Percentiles rank a stretch among this genome's conserved stretches.
Conservation (phyloP, 345 rosid species). For the Carallia pectinifolia region DNA sequence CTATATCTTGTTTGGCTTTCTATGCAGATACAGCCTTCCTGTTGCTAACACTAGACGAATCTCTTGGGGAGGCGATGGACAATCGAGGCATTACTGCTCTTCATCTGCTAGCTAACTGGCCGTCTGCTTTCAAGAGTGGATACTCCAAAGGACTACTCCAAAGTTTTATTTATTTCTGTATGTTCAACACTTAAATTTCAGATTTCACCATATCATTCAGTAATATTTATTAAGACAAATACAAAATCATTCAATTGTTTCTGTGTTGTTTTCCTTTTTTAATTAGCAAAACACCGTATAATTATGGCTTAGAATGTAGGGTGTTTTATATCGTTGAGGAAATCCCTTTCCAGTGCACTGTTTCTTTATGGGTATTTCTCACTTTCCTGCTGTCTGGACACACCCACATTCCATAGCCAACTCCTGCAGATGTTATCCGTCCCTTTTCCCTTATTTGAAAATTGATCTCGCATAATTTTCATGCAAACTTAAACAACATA, state of each 20-base stretch:
- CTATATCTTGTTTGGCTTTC: neutral
- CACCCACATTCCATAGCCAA: too few species aligned
- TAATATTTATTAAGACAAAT: too few species aligned
- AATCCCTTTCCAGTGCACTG: too few species aligned
- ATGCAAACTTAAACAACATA: too few species aligned
- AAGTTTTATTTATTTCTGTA: slow-evolving; percentile 14
- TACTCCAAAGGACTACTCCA: neutral
- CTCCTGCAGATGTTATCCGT: too few species aligned
- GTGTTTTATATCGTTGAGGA: neutral
- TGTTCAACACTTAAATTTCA: neutral
- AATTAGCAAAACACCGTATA: neutral
- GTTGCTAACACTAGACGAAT: slow-evolving; percentile 11
- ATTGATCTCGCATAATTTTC: too few species aligned
- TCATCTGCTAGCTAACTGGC: slow-evolving; percentile 22
- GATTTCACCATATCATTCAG: neutral
- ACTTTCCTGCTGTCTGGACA: too few species aligned
- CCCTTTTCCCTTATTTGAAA: too few species aligned
- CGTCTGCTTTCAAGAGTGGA: slow-evolving; percentile 26
- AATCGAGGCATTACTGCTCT: slow-evolving; percentile 15
- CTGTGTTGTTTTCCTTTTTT: neutral
- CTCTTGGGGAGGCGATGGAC: slow-evolving; percentile 9
- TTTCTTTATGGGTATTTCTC: too few species aligned
- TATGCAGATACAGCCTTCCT: slow-evolving; percentile 24
- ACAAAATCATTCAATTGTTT: too few species aligned
- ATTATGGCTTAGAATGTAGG: too few species aligned